Evolutionary conservation across 805 yeast species (phyloP).

Genomic region (Wickerhamiella kurtzmanii): DNA sequence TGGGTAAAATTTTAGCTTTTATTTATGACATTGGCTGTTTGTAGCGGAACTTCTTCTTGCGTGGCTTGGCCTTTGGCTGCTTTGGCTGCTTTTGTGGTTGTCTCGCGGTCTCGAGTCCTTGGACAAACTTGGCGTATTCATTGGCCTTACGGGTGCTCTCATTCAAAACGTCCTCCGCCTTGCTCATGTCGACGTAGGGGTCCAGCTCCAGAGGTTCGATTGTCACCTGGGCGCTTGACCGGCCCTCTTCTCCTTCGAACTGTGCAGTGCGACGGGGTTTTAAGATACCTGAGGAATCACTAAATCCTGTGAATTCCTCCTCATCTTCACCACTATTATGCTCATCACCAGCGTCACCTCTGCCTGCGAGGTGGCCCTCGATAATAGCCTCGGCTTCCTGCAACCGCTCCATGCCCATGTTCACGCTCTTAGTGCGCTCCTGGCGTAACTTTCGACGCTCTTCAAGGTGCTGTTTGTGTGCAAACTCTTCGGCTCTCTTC

Average conservation of each 20-base stretch:
- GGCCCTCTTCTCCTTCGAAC: conserved; percentile 22
- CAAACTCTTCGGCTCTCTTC: conserved; percentile 63
- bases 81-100: conserved; percentile 11
- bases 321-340: conserved; percentile 17
- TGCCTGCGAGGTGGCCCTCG: conserved; percentile 20
- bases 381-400: conserved; percentile 34
- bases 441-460: conserved; percentile 61
- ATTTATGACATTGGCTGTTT: not conserved
- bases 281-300: conserved; percentile 32
- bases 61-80: conserved; percentile 23
- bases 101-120: conserved; percentile 30
- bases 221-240: conserved; percentile 32
- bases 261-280: conserved; percentile 31
- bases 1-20: too few relatives aligned
- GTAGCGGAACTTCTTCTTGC: conserved; percentile 75
- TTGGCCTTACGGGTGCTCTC: conserved; percentile 67
- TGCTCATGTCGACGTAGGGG: conserved; percentile 52
- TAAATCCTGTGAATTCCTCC: conserved; percentile 30
- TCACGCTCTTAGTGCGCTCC: conserved; percentile 53
- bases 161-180: conserved; percentile 56
- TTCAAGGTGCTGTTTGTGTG: conserved; percentile 54
- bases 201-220: conserved; percentile 48
- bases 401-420: conserved; percentile 47
- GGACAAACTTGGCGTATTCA: conserved; percentile 62
- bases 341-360: conserved; percentile 17